Conservation (phyloP, 768 basidiomycete species). For the Naganishia antarctica region DNA sequence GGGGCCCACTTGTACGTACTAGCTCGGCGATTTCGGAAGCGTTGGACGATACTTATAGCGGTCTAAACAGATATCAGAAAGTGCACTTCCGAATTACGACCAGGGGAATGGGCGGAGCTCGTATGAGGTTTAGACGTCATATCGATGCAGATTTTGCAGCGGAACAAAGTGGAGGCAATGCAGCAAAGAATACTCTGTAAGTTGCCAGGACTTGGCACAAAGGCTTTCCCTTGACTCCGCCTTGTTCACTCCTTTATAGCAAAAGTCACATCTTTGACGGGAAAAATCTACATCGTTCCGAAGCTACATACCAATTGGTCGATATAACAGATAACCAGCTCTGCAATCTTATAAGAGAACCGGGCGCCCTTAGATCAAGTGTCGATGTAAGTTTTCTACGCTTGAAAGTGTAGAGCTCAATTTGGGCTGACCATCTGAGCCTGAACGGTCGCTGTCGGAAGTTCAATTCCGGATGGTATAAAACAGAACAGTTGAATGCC, state of each 20-base stretch:
- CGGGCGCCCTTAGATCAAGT: constrained; percentile 62
- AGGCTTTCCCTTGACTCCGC: neutral
- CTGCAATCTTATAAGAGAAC: constrained; percentile 70
- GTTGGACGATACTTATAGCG: neutral
- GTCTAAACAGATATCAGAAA: constrained; percentile 73
- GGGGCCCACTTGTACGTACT: constrained; percentile 67
- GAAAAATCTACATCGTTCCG: constrained; percentile 67
- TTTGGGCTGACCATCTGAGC: neutral
- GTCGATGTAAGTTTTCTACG: constrained; percentile 64
- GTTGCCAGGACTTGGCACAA: neutral
- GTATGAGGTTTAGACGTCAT: constrained; percentile 4
- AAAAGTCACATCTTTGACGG: constrained; percentile 86
- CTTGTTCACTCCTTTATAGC: neutral
- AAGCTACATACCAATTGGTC: constrained; percentile 88
- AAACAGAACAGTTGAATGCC: constrained; percentile 23
- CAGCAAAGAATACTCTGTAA: neutral
- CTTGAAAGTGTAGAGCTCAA: neutral
- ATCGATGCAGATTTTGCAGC: constrained; percentile 8
- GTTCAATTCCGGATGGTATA: constrained; percentile 24
- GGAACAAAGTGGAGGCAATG: constrained; percentile 1
- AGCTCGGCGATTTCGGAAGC: neutral
- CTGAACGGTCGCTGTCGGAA: neutral
- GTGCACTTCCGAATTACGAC: constrained; percentile 63
- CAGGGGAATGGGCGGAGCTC: neutral
- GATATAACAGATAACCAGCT: constrained; percentile 86